These are phyloP conservation scores for Penicilliopsis zonata DNA, from an alignment of 495 filamentous ascomycete species.

Conservation along the genomic window DNA sequence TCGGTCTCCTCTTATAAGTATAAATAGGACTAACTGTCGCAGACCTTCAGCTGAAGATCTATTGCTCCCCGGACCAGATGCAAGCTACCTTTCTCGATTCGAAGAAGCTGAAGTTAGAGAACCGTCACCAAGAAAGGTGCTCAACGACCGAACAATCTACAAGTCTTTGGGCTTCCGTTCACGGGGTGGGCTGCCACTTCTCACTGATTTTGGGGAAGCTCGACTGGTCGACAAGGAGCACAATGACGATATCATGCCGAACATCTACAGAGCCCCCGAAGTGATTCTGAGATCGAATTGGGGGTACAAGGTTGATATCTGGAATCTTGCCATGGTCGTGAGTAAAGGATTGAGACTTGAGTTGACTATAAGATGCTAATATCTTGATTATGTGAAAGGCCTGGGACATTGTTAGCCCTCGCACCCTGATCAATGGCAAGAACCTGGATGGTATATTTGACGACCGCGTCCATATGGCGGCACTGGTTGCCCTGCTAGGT, in stretches of 20 bases:
- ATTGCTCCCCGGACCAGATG: too few species aligned
- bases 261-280: neutral
- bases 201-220: too few species aligned
- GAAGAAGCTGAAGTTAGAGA: too few species aligned
- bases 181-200: too few species aligned
- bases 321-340: conserved; percentile 31
- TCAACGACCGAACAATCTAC: too few species aligned
- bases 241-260: neutral
- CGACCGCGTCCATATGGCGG: conserved; percentile 20
- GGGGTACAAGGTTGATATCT: conserved; percentile 22
- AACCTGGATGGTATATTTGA: conserved; percentile 9
- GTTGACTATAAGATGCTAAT: neutral
- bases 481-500: conserved; percentile 29
- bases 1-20: neutral
- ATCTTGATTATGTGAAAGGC: conserved; percentile 3
- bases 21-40: too few species aligned
- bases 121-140: too few species aligned
- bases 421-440: conserved; percentile 8
- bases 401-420: conserved; percentile 9
- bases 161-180: too few species aligned
- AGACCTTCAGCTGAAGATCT: conserved; percentile 9
- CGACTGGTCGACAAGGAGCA: conserved; percentile 5
- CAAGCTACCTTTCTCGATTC: too few species aligned
- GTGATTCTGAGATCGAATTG: neutral
- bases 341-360: conserved; percentile 1